These are phyloP conservation scores for Terfezia boudieri DNA, from an alignment of 495 filamentous ascomycete species.

Conservation along the genomic window DNA sequence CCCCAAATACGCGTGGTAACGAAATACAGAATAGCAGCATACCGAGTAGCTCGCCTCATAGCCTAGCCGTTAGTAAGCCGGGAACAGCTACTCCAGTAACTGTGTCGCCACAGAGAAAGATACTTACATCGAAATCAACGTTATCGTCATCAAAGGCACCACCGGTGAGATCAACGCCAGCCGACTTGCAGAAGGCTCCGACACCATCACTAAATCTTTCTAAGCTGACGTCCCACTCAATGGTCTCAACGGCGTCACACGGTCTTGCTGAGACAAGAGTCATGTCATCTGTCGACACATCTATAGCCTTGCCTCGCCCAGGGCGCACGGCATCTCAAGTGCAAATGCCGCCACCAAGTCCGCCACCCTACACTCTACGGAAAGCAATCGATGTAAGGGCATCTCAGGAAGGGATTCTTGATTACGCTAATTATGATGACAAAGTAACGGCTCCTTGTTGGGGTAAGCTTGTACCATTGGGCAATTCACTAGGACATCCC, in stretches of 20 bases:
- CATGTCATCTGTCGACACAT: no score
- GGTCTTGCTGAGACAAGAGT: no score
- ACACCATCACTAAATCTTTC: no score
- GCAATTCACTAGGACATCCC: conserved; percentile 1
- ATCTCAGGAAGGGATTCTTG: background rate
- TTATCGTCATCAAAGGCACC: conserved; percentile 1
- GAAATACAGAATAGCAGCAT: no score
- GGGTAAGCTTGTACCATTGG: conserved; percentile 12
- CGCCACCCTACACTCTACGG: background rate
- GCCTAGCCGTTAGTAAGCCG: conserved; percentile 1
- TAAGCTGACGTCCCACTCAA: no score
- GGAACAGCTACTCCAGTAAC: background rate
- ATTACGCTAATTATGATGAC: background rate
- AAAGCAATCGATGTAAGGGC: background rate
- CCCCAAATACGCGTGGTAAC: no score
- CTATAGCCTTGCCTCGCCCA: no score
- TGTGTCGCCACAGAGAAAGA: background rate
- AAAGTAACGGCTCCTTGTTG: conserved; percentile 7
- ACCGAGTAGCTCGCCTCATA: conserved; percentile 3
- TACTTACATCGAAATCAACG: background rate
- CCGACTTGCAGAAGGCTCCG: no score
- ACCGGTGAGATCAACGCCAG: background rate
- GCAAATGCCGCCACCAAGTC: background rate
- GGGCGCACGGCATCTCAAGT: background rate
- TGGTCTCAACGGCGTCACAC: no score